These are phyloP conservation scores for Lodderomyces metapsilosis DNA, from an alignment of 1,139 yeast species.

Conservation along the genomic window DNA sequence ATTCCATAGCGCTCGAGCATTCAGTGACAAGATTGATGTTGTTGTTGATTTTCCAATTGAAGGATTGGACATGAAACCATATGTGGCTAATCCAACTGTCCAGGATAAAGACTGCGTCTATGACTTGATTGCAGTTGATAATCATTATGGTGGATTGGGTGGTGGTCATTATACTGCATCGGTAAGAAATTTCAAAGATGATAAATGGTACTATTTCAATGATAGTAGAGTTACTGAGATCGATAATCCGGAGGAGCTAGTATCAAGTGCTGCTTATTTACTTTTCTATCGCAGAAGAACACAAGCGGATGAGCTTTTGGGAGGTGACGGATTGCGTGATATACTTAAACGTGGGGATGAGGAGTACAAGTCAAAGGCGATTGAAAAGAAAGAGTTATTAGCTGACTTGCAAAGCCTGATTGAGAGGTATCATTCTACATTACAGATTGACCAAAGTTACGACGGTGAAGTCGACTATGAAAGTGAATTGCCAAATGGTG, in stretches of 20 bases:
- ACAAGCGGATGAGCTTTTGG: constrained; percentile 26
- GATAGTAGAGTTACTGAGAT: constrained; percentile 72
- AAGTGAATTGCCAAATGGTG: constrained; percentile 19
- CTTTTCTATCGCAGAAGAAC: constrained; percentile 72
- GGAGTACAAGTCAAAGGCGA: constrained; percentile 16
- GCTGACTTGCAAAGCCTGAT: constrained; percentile 18
- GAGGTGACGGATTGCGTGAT: constrained; percentile 31
- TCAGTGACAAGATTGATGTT: constrained; percentile 86
- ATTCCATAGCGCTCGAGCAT: constrained; percentile 80
- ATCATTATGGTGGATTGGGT: constrained; percentile 94
- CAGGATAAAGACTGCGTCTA: constrained; percentile 46
- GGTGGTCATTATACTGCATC: constrained; percentile 97
- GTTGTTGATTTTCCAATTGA: constrained; percentile 86
- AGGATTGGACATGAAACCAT: constrained; percentile 68
- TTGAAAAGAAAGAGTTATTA: constrained; percentile 15
- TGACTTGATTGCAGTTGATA: constrained; percentile 90
- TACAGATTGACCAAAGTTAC: constrained; percentile 6
- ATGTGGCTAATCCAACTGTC: constrained; percentile 41
- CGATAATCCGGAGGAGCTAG: constrained; percentile 57
- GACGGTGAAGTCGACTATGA: constrained; percentile 15
- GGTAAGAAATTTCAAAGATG: constrained; percentile 75
- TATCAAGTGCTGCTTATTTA: constrained; percentile 86
- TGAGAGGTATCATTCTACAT: constrained; percentile 13
- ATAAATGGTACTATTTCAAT: constrained; percentile 86
- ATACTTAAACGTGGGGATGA: constrained; percentile 26